Base-by-base conservation (phyloP, 257 asterid genomes). In the Jacaranda copaia region DNA sequence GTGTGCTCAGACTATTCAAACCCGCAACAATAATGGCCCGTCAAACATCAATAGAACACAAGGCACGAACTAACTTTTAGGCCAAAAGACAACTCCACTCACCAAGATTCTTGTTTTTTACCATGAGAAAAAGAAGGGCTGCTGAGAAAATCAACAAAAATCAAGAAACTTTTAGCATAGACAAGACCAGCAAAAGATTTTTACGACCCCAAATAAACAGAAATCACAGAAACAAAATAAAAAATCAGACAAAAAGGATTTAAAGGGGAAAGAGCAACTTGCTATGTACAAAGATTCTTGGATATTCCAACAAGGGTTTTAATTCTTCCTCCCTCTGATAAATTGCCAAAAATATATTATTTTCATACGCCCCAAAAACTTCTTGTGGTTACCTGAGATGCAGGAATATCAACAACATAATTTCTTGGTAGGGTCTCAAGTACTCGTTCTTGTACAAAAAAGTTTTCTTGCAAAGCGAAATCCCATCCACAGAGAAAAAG, bases 201-300 rank as follows among this genome's bases (percentile, higher is more conserved):
- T 72, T n/a, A 53, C 56, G 70, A 52, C 57, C 57, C 71, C 71
- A 35, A 57, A 60, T 63, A 38, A 72, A 69, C 70, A 79, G 46
- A 75, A 77, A 76, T 52, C 83, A 75, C 83, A 76, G 53, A 81
- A 77, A 14, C 35, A 63, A 10, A 62, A 45, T 38, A 49, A 67
- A 49, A 77, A 71, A 63, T 70, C 58, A 15, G 56, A 10, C 39
- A 69, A 2, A 56, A 51, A 40, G 38, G 73, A 52, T 73, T 42
- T 2, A 70, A 68, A 51, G 51, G 14, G 77, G 75, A 81, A 67
- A 74, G 70, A 85, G 84, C 52, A 65, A 80, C 88, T 83, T 81
- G 77, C 86, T 69, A 62, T 74, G 64, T 60, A 66, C 39, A 78
- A 82, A 88, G 96, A 91, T 89, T 91, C 96, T 80, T 84, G 94